Evolutionary conservation across 2,329 filamentous ascomycete species (phyloP).

Genomic region (Aspergillus texensis): DNA sequence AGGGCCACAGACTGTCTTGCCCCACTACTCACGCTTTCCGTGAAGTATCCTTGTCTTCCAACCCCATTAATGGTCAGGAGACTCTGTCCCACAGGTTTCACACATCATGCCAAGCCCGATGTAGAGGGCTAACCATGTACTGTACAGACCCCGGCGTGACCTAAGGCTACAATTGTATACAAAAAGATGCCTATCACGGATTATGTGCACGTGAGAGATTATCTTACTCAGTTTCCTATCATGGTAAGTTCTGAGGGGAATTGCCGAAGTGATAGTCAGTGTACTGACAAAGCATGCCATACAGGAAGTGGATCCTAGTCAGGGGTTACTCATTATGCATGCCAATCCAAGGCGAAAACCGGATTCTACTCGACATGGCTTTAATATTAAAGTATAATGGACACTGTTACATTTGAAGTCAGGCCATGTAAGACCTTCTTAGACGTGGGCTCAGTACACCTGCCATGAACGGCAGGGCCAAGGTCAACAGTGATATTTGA

Average conservation of each 20-base stretch:
- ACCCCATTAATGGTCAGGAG: background rate
- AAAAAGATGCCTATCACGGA: too few relatives aligned
- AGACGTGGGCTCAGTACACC: background rate
- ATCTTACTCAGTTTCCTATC: background rate
- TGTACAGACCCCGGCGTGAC: background rate
- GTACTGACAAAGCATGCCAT: background rate
- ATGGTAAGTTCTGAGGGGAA: background rate
- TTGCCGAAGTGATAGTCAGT: background rate
- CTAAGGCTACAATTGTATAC: too few relatives aligned
- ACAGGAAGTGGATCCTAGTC: background rate
- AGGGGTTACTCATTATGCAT: background rate
- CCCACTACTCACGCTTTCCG: background rate
- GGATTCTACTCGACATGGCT: background rate
- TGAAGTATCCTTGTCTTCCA: background rate
- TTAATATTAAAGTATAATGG: background rate
- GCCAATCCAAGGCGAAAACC: background rate
- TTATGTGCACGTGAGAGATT: background rate
- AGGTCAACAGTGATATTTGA: background rate
- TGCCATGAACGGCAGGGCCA: background rate
- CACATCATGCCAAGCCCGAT: background rate
- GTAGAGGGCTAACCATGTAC: too few relatives aligned
- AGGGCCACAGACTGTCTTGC: background rate
- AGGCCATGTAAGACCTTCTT: background rate
- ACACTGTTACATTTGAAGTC: background rate
- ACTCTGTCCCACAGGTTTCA: background rate